Percentiles rank a stretch among this genome's conserved stretches.
Evolutionary conservation across 768 basidiomycete species (phyloP).

Genomic region (Trametes cingulata): DNA sequence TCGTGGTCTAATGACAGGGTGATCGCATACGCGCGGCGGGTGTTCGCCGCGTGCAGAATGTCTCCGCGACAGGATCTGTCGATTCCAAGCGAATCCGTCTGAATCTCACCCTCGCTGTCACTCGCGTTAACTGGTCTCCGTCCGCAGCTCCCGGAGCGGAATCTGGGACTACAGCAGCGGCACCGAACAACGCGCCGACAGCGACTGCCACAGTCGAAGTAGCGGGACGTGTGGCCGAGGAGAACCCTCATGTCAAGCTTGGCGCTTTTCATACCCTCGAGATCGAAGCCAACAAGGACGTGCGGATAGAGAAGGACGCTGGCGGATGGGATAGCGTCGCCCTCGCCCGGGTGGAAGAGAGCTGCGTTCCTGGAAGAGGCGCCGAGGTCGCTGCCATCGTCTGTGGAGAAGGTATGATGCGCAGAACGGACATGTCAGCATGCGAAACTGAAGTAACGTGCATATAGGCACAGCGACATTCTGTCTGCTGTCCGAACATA

Average conservation of each 20-base stretch:
- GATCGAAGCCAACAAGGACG: conserved; percentile 86
- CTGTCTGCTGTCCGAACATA: conserved; percentile 93
- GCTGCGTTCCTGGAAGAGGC: conserved; percentile 89
- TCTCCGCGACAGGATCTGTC: conserved; percentile 90
- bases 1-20: conserved; percentile 42
- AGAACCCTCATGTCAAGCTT: conserved; percentile 88
- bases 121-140: conserved; percentile 79
- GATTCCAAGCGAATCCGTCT: conserved; percentile 88
- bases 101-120: conserved; percentile 81
- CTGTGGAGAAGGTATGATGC: conserved; percentile 76
- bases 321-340: conserved; percentile 86
- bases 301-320: conserved; percentile 87
- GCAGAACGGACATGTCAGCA: too few relatives aligned
- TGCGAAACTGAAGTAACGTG: background rate
- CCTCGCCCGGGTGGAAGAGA: conserved; percentile 76
- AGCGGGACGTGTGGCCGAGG: conserved; percentile 79
- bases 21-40: conserved; percentile 87
- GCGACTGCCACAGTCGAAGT: conserved; percentile 73
- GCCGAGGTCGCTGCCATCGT: conserved; percentile 97
- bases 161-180: conserved; percentile 45
- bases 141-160: conserved; percentile 45
- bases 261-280: conserved; percentile 96
- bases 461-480: conserved; percentile 77
- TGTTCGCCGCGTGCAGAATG: conserved; percentile 86
- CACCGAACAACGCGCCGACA: conserved; percentile 31